Percentiles rank a stretch among this genome's conserved stretches.
phyloP scores from a whole-genome alignment of 129 eudicot species.

The Chrysanthemum seticuspe region DNA sequence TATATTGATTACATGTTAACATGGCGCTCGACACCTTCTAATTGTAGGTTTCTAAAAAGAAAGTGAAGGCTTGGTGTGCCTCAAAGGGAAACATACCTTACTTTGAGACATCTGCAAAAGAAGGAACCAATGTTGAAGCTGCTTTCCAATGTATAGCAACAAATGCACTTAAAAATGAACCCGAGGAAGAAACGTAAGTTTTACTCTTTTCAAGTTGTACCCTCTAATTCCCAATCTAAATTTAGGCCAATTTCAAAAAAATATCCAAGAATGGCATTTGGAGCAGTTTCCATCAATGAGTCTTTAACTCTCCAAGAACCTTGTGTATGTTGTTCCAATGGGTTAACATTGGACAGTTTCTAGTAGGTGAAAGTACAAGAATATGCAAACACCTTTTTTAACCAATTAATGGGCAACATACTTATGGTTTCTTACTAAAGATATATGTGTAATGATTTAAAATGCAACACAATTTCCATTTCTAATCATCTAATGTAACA shows the following conservation, averaged over 20 bases:
- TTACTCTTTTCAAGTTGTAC: background rate
- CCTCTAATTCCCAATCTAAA: background rate
- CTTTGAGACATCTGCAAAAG: constrained; percentile 91
- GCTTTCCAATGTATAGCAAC: constrained; percentile 85
- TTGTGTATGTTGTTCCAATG: too few relatives aligned
- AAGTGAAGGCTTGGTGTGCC: constrained; percentile 84
- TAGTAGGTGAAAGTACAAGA: too few relatives aligned
- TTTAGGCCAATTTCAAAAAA: background rate
- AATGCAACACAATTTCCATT: too few relatives aligned
- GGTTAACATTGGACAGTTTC: too few relatives aligned
- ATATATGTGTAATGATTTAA: too few relatives aligned
- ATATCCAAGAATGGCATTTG: too few relatives aligned
- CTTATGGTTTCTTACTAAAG: too few relatives aligned
- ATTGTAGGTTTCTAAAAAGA: constrained; percentile 67
- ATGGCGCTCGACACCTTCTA: background rate
- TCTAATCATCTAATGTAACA: too few relatives aligned
- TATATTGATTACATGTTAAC: background rate
- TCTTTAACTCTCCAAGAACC: too few relatives aligned
- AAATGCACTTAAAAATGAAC: constrained; percentile 79
- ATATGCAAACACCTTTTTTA: too few relatives aligned
- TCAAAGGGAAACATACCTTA: constrained; percentile 83
- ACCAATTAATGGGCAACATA: too few relatives aligned
- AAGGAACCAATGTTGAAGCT: constrained; percentile 76
- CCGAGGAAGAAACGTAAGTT: constrained; percentile 65
- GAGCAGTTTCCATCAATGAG: background rate